phyloP scores from a whole-genome alignment of 2,329 filamentous ascomycete genomes.

The Trichophyton schoenleinii region DNA sequence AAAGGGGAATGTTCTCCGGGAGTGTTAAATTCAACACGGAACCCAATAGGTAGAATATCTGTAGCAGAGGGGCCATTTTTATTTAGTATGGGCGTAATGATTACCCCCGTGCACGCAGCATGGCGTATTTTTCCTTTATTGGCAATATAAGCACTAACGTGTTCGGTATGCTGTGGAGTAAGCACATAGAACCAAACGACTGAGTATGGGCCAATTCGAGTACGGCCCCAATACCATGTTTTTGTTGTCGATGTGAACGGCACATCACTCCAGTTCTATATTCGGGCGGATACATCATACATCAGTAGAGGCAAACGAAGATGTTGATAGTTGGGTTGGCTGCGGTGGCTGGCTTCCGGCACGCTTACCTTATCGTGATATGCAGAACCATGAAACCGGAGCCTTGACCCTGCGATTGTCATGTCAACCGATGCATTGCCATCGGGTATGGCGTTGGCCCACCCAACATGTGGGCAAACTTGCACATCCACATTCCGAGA shows the following conservation, averaged over 20 bases:
- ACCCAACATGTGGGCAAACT: constrained; percentile 27
- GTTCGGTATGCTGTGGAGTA: neutral
- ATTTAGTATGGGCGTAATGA: neutral
- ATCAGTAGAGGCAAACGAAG: neutral
- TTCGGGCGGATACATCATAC: neutral
- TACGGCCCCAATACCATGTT: constrained; percentile 38
- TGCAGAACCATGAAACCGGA: constrained; percentile 28
- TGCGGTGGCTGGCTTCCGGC: neutral
- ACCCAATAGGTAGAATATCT: neutral
- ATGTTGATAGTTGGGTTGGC: neutral
- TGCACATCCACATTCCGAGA: constrained; percentile 11
- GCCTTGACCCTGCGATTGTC: constrained; percentile 18
- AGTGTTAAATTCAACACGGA: neutral
- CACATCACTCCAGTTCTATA: constrained; percentile 33
- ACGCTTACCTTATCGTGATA: constrained; percentile 35
- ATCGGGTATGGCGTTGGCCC: constrained; percentile 29
- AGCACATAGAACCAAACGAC: constrained; percentile 35
- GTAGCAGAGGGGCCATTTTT: neutral
- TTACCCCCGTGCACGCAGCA: neutral
- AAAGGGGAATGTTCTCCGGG: neutral
- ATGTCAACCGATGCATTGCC: constrained; percentile 22
- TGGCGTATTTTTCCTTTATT: neutral
- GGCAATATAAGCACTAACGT: constrained; percentile 1
- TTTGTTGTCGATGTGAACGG: constrained; percentile 23
- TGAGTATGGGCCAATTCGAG: constrained; percentile 30